Conservation (phyloP, 1,284 basidiomycete genomes). For the Serendipita sp. region DNA sequence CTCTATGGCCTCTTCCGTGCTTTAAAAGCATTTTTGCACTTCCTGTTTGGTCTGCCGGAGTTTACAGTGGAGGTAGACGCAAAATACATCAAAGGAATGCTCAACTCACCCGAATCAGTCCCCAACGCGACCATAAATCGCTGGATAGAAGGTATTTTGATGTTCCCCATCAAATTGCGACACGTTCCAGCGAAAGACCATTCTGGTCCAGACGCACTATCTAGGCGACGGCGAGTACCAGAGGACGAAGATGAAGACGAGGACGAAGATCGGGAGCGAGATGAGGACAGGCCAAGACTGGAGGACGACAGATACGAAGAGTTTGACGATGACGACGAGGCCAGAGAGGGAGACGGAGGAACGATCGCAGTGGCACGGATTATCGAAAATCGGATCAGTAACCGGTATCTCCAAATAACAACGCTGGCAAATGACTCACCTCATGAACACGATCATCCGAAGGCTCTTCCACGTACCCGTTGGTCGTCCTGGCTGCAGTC, state of each 20-base stretch:
- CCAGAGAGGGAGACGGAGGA: too few species aligned
- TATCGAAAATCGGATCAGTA: too few species aligned
- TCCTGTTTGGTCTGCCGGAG: constrained; percentile 24
- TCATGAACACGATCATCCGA: too few species aligned
- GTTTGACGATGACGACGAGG: background rate
- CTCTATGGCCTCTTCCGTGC: constrained; percentile 27
- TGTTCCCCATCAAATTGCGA: constrained; percentile 23
- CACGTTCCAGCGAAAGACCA: constrained; percentile 23
- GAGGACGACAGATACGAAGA: background rate
- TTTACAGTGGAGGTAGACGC: constrained; percentile 28
- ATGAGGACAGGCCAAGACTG: background rate
- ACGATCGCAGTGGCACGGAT: too few species aligned
- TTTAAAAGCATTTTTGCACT: constrained; percentile 17
- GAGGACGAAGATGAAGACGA: constrained; percentile 21
- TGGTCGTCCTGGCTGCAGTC: background rate
- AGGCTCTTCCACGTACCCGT: background rate
- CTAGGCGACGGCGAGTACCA: constrained; percentile 16
- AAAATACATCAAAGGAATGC: constrained; percentile 29
- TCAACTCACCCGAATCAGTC: constrained; percentile 27
- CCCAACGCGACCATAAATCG: constrained; percentile 25
- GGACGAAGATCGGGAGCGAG: constrained; percentile 17
- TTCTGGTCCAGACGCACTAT: constrained; percentile 25
- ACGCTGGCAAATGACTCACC: too few species aligned
- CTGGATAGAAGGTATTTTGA: constrained; percentile 28
- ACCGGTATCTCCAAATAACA: too few species aligned